A percentile compares a stretch with the other conserved stretches of the same genome.
Evolutionary conservation across 1,284 basidiomycete genomes (phyloP).

Genomic region (Leccinum glutinopallens): DNA sequence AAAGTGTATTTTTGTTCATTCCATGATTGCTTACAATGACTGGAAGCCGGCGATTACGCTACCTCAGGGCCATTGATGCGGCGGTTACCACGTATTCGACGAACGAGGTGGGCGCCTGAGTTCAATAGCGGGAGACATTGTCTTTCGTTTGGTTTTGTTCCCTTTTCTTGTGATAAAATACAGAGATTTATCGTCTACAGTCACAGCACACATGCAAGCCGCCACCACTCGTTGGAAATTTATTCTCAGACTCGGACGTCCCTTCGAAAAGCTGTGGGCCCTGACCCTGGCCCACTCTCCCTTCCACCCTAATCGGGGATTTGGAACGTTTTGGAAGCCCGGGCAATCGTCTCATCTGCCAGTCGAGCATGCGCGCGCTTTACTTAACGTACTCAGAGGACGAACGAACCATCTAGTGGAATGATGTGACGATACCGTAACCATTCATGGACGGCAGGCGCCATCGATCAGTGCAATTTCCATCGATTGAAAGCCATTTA

Average conservation of each 20-base stretch:
- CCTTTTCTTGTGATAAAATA: background rate
- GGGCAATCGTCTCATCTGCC: background rate
- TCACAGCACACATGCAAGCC: conserved; percentile 8
- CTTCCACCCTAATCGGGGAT: background rate
- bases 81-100: conserved; percentile 5
- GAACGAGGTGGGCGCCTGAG: background rate
- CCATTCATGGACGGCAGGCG: conserved; percentile 19
- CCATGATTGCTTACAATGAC: background rate
- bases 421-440: background rate
- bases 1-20: background rate
- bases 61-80: conserved; percentile 14
- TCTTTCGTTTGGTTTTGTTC: background rate
- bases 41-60: conserved; percentile 26
- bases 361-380: background rate
- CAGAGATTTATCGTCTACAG: background rate
- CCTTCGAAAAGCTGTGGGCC: conserved; percentile 5
- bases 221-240: background rate
- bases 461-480: conserved; percentile 28
- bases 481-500: conserved; percentile 15
- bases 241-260: conserved; percentile 15
- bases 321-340: background rate
- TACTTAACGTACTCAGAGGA: background rate
- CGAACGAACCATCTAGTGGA: conserved; percentile 3
- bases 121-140: background rate
- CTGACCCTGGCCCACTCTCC: background rate